Evolutionary conservation across 202 grass and related monocot genomes (phyloP).

Genomic region (Musa balbisiana): DNA sequence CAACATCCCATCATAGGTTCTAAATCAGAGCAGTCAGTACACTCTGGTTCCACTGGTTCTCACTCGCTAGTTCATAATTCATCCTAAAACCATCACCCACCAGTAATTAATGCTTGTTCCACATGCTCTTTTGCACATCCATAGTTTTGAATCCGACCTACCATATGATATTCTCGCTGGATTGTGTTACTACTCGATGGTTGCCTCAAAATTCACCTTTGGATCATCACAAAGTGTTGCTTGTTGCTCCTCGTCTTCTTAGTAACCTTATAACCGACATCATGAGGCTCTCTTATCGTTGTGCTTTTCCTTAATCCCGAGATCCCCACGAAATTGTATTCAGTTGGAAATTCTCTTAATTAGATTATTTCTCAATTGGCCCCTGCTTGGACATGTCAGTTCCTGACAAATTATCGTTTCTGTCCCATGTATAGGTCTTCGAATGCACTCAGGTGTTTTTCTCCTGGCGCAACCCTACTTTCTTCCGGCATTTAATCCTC

Average conservation of each 20-base stretch:
- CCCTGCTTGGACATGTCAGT: not conserved
- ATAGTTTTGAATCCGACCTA: too few relatives aligned
- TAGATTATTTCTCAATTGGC: not conserved
- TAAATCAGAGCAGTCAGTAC: not conserved
- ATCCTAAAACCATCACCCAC: not conserved
- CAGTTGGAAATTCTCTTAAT: not conserved
- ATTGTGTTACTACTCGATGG: too few relatives aligned
- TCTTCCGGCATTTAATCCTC: constrained; percentile 7
- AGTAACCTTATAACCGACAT: not conserved
- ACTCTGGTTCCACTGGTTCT: not conserved
- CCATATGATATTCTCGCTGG: too few relatives aligned
- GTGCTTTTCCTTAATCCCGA: not conserved
- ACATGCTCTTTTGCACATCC: not conserved
- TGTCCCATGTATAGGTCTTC: constrained; percentile 8
- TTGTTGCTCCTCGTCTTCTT: not conserved
- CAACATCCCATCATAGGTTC: not conserved
- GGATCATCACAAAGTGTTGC: not conserved
- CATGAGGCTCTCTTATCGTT: not conserved
- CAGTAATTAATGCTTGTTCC: not conserved
- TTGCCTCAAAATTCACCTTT: too few relatives aligned
- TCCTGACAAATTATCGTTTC: constrained; percentile 6
- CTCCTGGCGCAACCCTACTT: not conserved
- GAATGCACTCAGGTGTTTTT: constrained; percentile 2
- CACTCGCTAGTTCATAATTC: not conserved
- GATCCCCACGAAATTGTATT: not conserved